phyloP scores from a whole-genome alignment of 106 monocot species.

The Alisma plantagoaquatica region DNA sequence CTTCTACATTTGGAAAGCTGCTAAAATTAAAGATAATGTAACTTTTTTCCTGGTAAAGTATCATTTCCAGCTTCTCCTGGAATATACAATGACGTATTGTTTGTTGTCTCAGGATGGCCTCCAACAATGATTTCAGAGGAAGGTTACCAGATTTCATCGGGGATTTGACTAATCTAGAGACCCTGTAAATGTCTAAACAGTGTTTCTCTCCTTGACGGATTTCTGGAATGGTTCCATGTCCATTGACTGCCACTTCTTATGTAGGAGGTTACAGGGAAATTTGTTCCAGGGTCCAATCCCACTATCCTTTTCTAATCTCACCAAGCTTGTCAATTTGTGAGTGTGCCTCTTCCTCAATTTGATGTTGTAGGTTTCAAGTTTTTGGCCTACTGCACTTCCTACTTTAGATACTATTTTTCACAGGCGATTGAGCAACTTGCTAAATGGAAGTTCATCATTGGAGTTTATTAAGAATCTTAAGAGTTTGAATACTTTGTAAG shows the following conservation, averaged over 20 bases:
- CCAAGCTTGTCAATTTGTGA: slow-evolving; percentile 1
- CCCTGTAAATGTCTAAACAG: background rate
- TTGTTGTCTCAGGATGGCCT: slow-evolving; percentile 2
- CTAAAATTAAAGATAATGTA: background rate
- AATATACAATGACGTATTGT: too few relatives aligned
- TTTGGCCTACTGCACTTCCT: background rate
- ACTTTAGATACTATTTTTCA: background rate
- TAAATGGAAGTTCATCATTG: slow-evolving; percentile 8
- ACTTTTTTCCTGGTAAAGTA: background rate
- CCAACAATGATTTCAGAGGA: slow-evolving; percentile 4
- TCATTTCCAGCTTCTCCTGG: background rate
- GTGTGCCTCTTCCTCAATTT: background rate
- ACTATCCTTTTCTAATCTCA: background rate
- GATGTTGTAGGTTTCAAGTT: background rate
- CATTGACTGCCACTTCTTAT: background rate
- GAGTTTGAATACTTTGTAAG: slow-evolving; percentile 12
- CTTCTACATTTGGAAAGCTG: background rate
- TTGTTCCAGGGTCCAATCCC: slow-evolving; percentile 7
- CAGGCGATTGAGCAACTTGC: slow-evolving; percentile 12
- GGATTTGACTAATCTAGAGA: background rate
- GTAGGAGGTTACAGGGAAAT: slow-evolving; percentile 10
- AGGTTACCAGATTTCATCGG: slow-evolving; percentile 7
- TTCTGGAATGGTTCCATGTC: background rate
- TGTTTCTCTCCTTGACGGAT: background rate
- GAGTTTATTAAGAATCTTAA: slow-evolving; percentile 11